Conservation (phyloP, 768 basidiomycete genomes). For the Tylopilus rubrobrunneus region DNA sequence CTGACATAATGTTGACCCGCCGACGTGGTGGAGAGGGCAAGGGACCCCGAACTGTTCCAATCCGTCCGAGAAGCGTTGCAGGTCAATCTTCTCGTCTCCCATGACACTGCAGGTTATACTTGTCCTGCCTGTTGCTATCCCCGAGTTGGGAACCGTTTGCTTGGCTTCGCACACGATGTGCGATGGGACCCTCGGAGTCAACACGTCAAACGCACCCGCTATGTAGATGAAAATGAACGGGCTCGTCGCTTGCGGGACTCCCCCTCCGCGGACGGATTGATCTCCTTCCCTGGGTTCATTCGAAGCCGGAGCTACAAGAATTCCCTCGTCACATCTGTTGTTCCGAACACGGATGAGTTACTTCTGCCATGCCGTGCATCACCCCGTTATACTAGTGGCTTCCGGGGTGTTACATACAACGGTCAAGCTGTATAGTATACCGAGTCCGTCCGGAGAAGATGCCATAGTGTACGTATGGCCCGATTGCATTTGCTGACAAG, state of each 20-base stretch:
- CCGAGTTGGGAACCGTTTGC: constrained; percentile 13
- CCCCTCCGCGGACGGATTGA: constrained; percentile 26
- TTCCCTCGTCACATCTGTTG: constrained; percentile 3
- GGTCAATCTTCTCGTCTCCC: constrained; percentile 17
- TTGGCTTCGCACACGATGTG: constrained; percentile 15
- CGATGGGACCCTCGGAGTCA: constrained; percentile 10
- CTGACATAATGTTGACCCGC: neutral
- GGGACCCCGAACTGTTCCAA: constrained; percentile 14
- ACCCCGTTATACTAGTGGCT: too few relatives aligned
- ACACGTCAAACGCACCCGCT: constrained; percentile 7
- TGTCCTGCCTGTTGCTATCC: constrained; percentile 20
- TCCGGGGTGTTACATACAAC: neutral
- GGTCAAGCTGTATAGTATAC: neutral
- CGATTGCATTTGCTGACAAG: neutral
- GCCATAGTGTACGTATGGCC: neutral
- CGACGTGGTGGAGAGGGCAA: constrained; percentile 1
- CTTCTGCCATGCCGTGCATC: constrained; percentile 6
- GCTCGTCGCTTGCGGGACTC: constrained; percentile 8
- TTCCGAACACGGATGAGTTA: constrained; percentile 4
- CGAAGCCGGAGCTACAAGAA: constrained; percentile 5
- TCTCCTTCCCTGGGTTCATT: constrained; percentile 7
- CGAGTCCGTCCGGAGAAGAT: neutral
- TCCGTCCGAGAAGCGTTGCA: constrained; percentile 8
- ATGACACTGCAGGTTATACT: constrained; percentile 19
- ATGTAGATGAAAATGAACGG: constrained; percentile 4